Base-by-base conservation (phyloP, 257 asterid species). In the Solanum gandarillasii region DNA sequence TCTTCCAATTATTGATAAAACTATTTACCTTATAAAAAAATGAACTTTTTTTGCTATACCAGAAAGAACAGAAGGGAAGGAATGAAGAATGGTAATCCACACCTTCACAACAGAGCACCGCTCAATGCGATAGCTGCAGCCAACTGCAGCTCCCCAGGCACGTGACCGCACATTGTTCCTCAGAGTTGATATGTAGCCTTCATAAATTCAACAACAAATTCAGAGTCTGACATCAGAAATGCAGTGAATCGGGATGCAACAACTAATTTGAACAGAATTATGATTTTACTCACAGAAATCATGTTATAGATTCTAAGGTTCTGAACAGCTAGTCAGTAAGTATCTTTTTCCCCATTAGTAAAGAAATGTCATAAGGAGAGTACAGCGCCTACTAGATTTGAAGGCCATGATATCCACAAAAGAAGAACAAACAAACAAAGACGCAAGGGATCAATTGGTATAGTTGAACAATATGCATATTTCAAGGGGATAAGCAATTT, bases 131-230 rank as follows among this genome's bases (percentile, higher is more conserved):
- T 95, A 95, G 91, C 99, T 97, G 92, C 99, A 97, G 83, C 93
- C 98, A 88, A 94, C 93, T 32, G 97, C 98, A 91, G 99, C 94
- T 90, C 98, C 99, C 99, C 99, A 97, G 31, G 99, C 95, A 70
- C 99, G 98, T 14, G 99, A 97, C 55, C 99, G 99, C 52, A 96
- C 99, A 89, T 94, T 96, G 93, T 97, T 97, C 91, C 99, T 95
- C 92, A 96, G 88, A 43, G 98, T 92, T 86, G 99, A 97, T 87
- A 93, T 89, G 91, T 96, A 97, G 90, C 98, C 99, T 97, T 78
- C 43, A 89, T 73, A 88, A 46, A 86, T 74, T 29, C 85, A 88
- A 84, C 12, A 81, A 36, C 83, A 79, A 85, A 83, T 55, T 35
- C 86, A 46, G 87, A 90, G 70, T 81, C 73, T 73, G 12, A 48